Percentiles rank a stretch among this genome's conserved stretches.
These are phyloP conservation scores for Acanthamoeba royreba DNA, from an alignment of 208 protist genomes.

Conservation along the genomic window DNA sequence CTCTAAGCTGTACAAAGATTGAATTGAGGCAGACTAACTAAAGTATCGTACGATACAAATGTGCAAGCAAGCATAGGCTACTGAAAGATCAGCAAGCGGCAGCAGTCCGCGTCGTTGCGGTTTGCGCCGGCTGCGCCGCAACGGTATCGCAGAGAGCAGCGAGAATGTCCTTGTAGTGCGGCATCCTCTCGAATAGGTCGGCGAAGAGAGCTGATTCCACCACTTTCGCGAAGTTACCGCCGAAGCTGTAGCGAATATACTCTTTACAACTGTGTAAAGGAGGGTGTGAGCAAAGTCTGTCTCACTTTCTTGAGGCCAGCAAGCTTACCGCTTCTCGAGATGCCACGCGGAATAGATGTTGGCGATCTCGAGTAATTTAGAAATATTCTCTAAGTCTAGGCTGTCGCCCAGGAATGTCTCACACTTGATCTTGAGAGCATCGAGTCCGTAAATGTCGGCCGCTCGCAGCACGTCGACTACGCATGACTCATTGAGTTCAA, in stretches of 20 bases:
- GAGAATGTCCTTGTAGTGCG: neutral
- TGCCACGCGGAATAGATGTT: neutral
- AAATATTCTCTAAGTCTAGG: neutral
- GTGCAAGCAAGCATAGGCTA: too few species aligned
- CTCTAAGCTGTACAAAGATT: too few species aligned
- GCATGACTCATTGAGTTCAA: neutral
- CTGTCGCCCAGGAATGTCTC: neutral
- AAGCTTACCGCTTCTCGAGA: neutral
- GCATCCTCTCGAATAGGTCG: neutral
- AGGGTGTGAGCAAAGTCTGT: neutral
- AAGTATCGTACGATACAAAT: too few species aligned
- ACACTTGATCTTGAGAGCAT: neutral
- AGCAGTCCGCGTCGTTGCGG: neutral
- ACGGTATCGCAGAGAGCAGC: neutral
- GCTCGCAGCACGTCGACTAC: neutral
- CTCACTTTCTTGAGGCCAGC: neutral
- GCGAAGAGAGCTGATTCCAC: neutral
- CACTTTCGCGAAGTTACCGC: neutral
- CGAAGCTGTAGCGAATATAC: neutral
- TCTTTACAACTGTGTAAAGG: neutral
- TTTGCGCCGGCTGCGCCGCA: neutral
- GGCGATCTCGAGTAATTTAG: neutral
- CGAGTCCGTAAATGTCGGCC: neutral
- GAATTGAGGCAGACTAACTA: too few species aligned
- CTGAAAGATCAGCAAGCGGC: too few species aligned